Conservation (phyloP, 2,329 filamentous ascomycete species). For the Ascochyta viciae-villosae region DNA sequence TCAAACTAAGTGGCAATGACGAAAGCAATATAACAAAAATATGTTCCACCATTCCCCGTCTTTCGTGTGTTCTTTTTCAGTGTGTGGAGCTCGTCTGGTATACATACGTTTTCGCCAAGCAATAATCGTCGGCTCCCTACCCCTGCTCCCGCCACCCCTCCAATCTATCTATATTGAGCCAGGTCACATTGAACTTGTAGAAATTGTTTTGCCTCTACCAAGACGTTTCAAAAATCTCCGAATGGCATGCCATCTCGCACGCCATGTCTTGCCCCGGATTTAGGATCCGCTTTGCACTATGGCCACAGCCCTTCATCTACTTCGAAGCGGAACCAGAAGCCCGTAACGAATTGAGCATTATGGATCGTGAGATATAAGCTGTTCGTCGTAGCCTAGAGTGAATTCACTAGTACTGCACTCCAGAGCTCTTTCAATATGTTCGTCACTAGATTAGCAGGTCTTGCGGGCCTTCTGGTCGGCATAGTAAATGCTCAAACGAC, state of each 20-base stretch:
- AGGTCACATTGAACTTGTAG: neutral
- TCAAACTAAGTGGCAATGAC: neutral
- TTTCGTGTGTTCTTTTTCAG: neutral
- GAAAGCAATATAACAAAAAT: conserved; percentile 5
- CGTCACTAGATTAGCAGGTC: conserved; percentile 1
- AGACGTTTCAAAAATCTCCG: conserved; percentile 1
- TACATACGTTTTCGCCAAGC: conserved; percentile 10
- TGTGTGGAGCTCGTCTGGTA: neutral
- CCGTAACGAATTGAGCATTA: conserved; percentile 2
- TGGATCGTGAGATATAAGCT: conserved; percentile 1
- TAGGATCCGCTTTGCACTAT: conserved; percentile 2
- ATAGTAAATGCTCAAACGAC: conserved; percentile 25
- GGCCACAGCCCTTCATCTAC: conserved; percentile 1
- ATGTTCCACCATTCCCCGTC: conserved; percentile 5
- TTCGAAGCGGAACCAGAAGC: neutral
- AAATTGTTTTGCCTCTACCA: neutral
- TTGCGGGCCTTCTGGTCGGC: conserved; percentile 11
- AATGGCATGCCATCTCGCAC: neutral
- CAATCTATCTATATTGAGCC: conserved; percentile 15
- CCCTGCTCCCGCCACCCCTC: conserved; percentile 1
- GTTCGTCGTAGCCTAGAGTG: neutral
- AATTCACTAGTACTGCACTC: neutral
- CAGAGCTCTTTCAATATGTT: neutral
- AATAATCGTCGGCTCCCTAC: neutral
- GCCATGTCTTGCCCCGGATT: neutral